Conservation (phyloP, 2,329 filamentous ascomycete genomes). For the Paecilomyces variotii region DNA sequence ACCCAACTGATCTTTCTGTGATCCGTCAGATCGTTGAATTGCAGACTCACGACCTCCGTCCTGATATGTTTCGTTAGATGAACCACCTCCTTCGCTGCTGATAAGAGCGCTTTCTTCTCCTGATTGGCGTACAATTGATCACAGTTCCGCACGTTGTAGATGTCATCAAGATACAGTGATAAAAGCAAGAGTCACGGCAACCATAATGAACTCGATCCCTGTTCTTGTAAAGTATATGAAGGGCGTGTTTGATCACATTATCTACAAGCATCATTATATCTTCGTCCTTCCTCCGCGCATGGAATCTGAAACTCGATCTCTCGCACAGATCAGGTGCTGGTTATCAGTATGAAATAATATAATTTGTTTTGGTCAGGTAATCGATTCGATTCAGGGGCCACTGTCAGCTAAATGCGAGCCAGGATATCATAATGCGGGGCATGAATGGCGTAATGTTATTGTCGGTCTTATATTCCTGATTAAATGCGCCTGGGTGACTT, state of each 20-base stretch:
- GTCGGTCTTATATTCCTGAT: constrained; percentile 3
- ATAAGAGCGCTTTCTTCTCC: constrained; percentile 53
- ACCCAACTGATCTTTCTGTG: constrained; percentile 56
- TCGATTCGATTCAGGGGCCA: not conserved
- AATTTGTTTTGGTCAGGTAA: no score
- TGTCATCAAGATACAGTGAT: constrained; percentile 54
- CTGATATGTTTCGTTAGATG: constrained; percentile 56
- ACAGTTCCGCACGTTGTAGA: constrained; percentile 55
- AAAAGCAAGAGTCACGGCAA: not conserved
- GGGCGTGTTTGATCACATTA: not conserved
- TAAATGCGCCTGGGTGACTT: not conserved
- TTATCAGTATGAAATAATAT: not conserved
- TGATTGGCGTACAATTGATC: constrained; percentile 55
- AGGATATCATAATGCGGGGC: not conserved
- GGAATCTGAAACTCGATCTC: not conserved
- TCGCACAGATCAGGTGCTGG: not conserved
- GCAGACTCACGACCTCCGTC: constrained; percentile 56
- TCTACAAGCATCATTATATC: not conserved
- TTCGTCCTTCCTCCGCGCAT: not conserved
- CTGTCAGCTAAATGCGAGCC: not conserved
- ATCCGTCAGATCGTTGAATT: constrained; percentile 53
- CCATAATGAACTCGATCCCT: not conserved
- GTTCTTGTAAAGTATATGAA: not conserved
- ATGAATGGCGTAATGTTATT: not conserved
- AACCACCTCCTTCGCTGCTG: constrained; percentile 55